Conservation (phyloP, 208 protist species). For the Jaenimonas drosophilae region DNA sequence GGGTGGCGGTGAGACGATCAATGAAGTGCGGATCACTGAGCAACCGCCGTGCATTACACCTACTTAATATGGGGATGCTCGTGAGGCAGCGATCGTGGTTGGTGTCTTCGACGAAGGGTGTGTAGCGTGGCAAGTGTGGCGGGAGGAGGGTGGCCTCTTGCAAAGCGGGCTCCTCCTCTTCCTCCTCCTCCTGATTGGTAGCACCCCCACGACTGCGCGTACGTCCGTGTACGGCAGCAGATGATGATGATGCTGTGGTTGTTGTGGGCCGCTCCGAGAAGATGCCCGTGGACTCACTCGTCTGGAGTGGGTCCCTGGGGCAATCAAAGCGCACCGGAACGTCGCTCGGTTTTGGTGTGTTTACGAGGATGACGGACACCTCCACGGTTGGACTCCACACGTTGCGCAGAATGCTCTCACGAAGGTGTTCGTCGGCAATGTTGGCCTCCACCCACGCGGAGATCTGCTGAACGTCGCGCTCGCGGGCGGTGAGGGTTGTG, state of each 20-base stretch:
- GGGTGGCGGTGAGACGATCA: slow-evolving; percentile 23
- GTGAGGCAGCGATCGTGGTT: no score
- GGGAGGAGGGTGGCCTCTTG: no score
- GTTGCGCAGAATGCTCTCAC: slow-evolving; percentile 27
- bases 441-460: slow-evolving; percentile 29
- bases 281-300: not conserved
- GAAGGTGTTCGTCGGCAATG: slow-evolving; percentile 20
- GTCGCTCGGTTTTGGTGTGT: slow-evolving; percentile 27
- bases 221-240: no score
- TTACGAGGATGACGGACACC: slow-evolving; percentile 69
- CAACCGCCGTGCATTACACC: slow-evolving; percentile 31
- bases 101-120: no score
- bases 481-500: slow-evolving; percentile 48
- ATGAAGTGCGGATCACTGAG: slow-evolving; percentile 41
- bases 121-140: no score
- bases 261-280: no score
- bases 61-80: slow-evolving; percentile 39
- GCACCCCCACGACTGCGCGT: not conserved
- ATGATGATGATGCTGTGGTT: no score
- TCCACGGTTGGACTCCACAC: slow-evolving; percentile 61
- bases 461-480: slow-evolving; percentile 30
- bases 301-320: no score
- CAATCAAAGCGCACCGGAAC: not conserved
- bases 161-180: no score
- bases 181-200: no score